Evolutionary conservation across 306 rosid genomes (phyloP).

Genomic region (Malus sieversii): DNA sequence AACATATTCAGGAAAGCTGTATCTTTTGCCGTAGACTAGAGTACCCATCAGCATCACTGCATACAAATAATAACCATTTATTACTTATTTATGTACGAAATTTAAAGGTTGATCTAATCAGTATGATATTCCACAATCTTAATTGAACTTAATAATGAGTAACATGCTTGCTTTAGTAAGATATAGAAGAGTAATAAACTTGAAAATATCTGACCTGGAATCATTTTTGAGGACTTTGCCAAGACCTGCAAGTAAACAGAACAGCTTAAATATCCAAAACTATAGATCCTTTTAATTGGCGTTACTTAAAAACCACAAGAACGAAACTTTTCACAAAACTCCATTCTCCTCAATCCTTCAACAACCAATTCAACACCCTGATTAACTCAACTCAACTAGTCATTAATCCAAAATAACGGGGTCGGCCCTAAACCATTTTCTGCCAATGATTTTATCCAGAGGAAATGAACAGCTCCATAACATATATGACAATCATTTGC

Average conservation of each 20-base stretch:
- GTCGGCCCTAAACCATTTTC: not conserved
- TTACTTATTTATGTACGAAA: not conserved
- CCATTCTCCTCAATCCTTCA: not conserved
- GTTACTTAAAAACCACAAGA: not conserved
- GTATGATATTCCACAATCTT: not conserved
- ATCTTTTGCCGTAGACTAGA: slow-evolving; percentile 72
- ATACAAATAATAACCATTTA: slow-evolving; percentile 7
- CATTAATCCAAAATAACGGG: not conserved
- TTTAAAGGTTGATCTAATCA: not conserved
- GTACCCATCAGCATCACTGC: slow-evolving; percentile 99
- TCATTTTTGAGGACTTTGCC: slow-evolving; percentile 98
- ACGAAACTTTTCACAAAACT: not conserved
- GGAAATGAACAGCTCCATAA: not conserved
- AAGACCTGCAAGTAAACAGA: slow-evolving; percentile 61
- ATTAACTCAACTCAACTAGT: not conserved
- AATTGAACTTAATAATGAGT: not conserved
- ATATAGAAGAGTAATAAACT: not conserved
- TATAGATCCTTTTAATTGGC: not conserved
- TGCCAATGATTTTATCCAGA: not conserved
- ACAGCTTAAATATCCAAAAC: slow-evolving; percentile 3
- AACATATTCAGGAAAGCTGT: slow-evolving; percentile 69
- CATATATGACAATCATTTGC: not conserved
- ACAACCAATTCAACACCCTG: not conserved
- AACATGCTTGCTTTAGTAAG: not conserved
- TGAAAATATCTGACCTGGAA: slow-evolving; percentile 67